Conservation (phyloP, 2,329 filamentous ascomycete genomes). For the Trichoderma arundinaceum region DNA sequence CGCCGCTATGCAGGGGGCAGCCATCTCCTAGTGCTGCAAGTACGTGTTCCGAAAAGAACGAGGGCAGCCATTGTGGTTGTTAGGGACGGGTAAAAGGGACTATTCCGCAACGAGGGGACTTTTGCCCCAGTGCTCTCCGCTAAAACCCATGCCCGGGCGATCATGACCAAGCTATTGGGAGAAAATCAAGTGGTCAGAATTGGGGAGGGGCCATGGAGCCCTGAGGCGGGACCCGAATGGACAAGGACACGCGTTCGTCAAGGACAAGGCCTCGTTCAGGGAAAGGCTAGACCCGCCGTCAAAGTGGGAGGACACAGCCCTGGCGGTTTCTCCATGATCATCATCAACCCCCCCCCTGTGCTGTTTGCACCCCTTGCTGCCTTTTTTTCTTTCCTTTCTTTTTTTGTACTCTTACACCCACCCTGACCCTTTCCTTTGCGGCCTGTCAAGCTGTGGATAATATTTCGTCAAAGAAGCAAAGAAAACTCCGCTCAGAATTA, state of each 20-base stretch:
- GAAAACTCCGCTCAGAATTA: conserved; percentile 22
- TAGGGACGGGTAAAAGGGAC: conserved; percentile 28
- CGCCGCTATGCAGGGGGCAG: conserved; percentile 13
- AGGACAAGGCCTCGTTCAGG: conserved; percentile 14
- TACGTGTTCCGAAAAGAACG: conserved; percentile 15
- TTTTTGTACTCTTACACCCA: neutral
- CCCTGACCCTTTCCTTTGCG: neutral
- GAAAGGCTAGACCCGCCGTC: conserved; percentile 18
- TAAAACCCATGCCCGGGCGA: conserved; percentile 29
- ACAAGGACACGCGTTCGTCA: conserved; percentile 24
- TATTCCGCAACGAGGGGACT: conserved; percentile 26
- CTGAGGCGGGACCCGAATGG: conserved; percentile 26
- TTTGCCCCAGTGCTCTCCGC: conserved; percentile 26
- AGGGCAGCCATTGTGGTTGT: neutral
- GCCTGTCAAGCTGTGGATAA: conserved; percentile 12
- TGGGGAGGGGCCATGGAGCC: conserved; percentile 18
- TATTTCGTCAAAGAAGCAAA: conserved; percentile 14
- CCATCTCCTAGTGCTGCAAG: conserved; percentile 4
- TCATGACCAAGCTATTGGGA: conserved; percentile 31
- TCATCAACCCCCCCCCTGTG: conserved; percentile 8
- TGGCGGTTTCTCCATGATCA: conserved; percentile 28
- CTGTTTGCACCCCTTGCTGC: neutral
- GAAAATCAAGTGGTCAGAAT: conserved; percentile 22
- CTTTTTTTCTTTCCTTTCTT: neutral
- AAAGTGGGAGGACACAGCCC: conserved; percentile 9